A percentile compares a stretch with the other conserved stretches of the same genome.
These are phyloP conservation scores for Spathaspora sp. DNA, from an alignment of 805 yeast species.

Conservation along the genomic window DNA sequence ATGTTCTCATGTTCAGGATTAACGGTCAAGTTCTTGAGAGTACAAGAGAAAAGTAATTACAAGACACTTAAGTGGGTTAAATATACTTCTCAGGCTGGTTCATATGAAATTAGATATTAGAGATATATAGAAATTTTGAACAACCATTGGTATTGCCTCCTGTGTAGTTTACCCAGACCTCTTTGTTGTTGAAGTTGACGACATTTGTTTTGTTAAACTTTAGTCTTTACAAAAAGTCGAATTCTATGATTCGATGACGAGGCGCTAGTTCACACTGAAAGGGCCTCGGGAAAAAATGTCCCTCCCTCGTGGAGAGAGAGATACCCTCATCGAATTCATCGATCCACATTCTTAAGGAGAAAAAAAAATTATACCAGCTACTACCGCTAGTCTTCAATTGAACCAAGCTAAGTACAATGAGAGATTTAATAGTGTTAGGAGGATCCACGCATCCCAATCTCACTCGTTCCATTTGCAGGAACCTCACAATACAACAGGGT, in stretches of 20 bases:
- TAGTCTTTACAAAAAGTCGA: too few relatives aligned
- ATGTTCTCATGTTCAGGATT: constrained; percentile 79
- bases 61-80: constrained; percentile 84
- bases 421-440: constrained; percentile 83
- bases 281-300: background rate
- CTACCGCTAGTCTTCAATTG: background rate
- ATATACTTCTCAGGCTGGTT: constrained; percentile 71
- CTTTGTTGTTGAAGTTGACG: too few relatives aligned
- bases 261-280: too few relatives aligned
- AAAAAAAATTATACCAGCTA: background rate
- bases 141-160: too few relatives aligned
- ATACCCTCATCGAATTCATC: background rate
- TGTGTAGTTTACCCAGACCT: too few relatives aligned
- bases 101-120: constrained; percentile 72
- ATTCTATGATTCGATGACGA: too few relatives aligned
- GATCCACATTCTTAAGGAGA: background rate
- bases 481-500: constrained; percentile 72
- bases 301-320: background rate
- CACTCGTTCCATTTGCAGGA: constrained; percentile 69
- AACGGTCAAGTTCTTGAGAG: constrained; percentile 66
- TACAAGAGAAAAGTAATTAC: constrained; percentile 57
- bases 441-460: constrained; percentile 87
- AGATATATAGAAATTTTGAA: background rate
- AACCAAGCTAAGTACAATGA: constrained; percentile 35
- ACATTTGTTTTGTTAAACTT: too few relatives aligned